Base-by-base conservation (phyloP, 2,329 filamentous ascomycete genomes). In the Aspergillus ibericus region DNA sequence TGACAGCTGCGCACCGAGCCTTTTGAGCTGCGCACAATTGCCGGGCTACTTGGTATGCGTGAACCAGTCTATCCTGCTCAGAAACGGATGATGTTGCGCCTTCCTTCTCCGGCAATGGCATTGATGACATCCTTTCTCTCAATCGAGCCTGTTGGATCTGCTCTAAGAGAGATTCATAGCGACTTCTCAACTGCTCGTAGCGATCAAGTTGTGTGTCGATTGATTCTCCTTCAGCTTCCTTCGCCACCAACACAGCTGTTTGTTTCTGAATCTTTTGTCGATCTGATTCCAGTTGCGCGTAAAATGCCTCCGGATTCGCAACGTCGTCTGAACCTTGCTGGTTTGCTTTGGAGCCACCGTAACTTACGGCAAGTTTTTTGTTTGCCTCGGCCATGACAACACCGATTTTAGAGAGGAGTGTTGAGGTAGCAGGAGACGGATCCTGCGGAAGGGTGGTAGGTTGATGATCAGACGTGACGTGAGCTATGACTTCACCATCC, bases 371-470 rank as follows among this genome's bases (percentile, higher is more conserved):
- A 10, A 93, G 80, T 62, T 88, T 87, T 66, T 87, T 85, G 62
- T 91, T 87, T 64, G 90, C 91, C 58, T 91, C 87, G 6, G 89
- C 78, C 59, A 92, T 84, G 5, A 90, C 80, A 3, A 87, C 84
- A 4, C 85, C 85, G 65, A 92, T 88, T 64, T 86, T 88, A 13
- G 84, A 83, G 57, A 90, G 86, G 9, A 92, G 83, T 3, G 85
- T 85, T 59, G 85, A 88, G 25, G 88, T 89, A 1, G 88, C 88
- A 83, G 87, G 18, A 82, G 90, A 66, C 10, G 66, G 55, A 15
- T 70, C 65, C 67, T 86, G 72, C 2, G 71, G 66, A 13, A 67
- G 68, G 8, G 68, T 65, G 40, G 70, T 58, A 5, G 70, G 66
- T 32, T 72, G 70, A 35, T 61, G 64, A 18, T 72, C 66, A 13